Evolutionary conservation across 495 filamentous ascomycete genomes (phyloP).

Genomic region (Corynascus novoguineensis): DNA sequence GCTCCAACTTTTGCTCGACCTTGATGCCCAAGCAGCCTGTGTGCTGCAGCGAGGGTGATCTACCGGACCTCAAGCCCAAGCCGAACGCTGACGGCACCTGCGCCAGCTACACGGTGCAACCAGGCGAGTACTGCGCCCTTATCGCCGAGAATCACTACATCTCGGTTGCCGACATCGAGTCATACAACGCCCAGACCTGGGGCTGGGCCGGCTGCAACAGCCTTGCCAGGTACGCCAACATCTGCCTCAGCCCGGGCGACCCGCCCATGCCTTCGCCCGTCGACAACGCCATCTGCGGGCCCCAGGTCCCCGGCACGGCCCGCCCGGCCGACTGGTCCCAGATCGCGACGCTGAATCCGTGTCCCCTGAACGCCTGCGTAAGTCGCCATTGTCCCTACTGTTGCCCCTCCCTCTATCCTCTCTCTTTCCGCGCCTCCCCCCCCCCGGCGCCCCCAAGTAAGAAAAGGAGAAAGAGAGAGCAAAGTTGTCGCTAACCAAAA

Average conservation of each 20-base stretch:
- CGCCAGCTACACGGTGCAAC: slow-evolving; percentile 28
- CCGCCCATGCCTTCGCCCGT: slow-evolving; percentile 42
- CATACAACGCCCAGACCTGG: slow-evolving; percentile 45
- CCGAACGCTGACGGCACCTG: slow-evolving; percentile 45
- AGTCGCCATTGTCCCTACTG: too few relatives aligned
- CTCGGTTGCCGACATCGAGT: slow-evolving; percentile 31
- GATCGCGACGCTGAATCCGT: slow-evolving; percentile 30
- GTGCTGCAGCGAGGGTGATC: slow-evolving; percentile 41
- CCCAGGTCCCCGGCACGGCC: slow-evolving; percentile 35
- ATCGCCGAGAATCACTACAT: slow-evolving; percentile 30
- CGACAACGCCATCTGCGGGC: slow-evolving; percentile 41
- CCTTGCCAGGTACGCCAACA: slow-evolving; percentile 25
- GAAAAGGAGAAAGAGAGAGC: too few relatives aligned
- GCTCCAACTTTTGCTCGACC: slow-evolving; percentile 30
- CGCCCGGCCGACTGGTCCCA: slow-evolving; percentile 13
- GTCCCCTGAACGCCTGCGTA: slow-evolving; percentile 32
- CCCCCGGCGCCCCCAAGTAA: neutral
- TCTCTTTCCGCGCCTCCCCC: neutral
- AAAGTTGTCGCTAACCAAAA: neutral
- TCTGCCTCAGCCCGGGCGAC: slow-evolving; percentile 46
- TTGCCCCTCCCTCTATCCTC: too few relatives aligned
- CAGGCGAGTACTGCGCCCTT: slow-evolving; percentile 33
- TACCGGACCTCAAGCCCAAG: slow-evolving; percentile 37
- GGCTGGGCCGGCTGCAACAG: slow-evolving; percentile 44
- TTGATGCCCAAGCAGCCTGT: slow-evolving; percentile 36